Conservation (phyloP, 169 alveolate species). For the Perkinsus marinus region DNA sequence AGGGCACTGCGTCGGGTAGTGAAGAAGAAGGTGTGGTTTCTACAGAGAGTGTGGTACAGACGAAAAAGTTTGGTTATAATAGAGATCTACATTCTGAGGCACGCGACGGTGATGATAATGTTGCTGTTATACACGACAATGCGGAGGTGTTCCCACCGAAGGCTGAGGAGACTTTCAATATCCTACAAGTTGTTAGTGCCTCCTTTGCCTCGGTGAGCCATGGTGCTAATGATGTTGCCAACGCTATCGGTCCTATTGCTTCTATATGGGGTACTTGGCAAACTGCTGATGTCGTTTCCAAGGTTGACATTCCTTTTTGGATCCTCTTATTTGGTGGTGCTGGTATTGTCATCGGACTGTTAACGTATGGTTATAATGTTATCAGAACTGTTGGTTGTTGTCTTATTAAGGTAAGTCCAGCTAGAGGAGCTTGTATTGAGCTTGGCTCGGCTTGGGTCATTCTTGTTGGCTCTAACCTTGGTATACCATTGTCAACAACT, state of each 20-base stretch:
- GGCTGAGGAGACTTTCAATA: slow-evolving; percentile 12
- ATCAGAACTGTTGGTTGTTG: slow-evolving; percentile 53
- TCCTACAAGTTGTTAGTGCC: slow-evolving; percentile 50
- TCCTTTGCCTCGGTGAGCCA: slow-evolving; percentile 55
- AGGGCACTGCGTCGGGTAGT: no score
- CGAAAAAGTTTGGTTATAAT: no score
- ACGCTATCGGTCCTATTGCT: slow-evolving; percentile 60
- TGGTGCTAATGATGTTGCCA: slow-evolving; percentile 66
- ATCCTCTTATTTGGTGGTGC: slow-evolving; percentile 53
- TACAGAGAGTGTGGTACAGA: no score
- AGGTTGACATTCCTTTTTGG: slow-evolving; percentile 48
- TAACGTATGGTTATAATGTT: slow-evolving; percentile 53
- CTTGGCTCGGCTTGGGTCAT: slow-evolving; percentile 51
- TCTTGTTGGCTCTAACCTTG: slow-evolving; percentile 49
- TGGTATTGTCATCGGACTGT: slow-evolving; percentile 56
- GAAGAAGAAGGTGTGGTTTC: no score
- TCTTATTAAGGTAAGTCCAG: slow-evolving; percentile 53
- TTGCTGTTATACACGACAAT: slow-evolving; percentile 10
- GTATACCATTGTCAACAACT: slow-evolving; percentile 67
- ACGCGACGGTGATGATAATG: background rate
- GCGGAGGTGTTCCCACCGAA: slow-evolving; percentile 32
- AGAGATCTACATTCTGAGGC: background rate
- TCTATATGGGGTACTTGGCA: slow-evolving; percentile 29
- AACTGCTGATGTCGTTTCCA: slow-evolving; percentile 14
- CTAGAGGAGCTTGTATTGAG: slow-evolving; percentile 60